A percentile compares a stretch with the other conserved stretches of the same genome.
These are phyloP conservation scores for Murraya paniculata DNA, from an alignment of 345 rosid species.

Conservation along the genomic window DNA sequence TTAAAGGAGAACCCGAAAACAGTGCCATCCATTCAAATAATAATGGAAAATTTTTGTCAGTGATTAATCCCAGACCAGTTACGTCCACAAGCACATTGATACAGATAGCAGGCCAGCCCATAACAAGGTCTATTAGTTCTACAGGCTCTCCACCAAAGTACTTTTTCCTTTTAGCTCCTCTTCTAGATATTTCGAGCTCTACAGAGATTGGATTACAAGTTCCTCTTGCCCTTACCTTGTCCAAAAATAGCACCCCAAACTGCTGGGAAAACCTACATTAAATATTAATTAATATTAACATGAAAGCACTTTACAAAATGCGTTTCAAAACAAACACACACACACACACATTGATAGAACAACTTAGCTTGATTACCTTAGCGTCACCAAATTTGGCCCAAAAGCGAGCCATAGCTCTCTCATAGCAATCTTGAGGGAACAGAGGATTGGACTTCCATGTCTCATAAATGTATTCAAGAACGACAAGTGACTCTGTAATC, in stretches of 20 bases:
- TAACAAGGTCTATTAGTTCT: constrained; percentile 32
- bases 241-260: constrained; percentile 12
- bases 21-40: too few relatives aligned
- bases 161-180: constrained; percentile 35
- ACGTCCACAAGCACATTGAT: constrained; percentile 17
- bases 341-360: too few relatives aligned
- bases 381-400: constrained; percentile 31
- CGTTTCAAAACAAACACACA: too few relatives aligned
- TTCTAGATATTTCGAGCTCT: constrained; percentile 27
- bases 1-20: too few relatives aligned
- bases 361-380: constrained; percentile 13
- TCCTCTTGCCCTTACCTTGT: constrained; percentile 27
- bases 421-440: constrained; percentile 24
- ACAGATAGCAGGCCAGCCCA: constrained; percentile 33
- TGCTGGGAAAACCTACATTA: constrained; percentile 19
- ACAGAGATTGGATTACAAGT: neutral
- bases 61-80: neutral
- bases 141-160: constrained; percentile 36
- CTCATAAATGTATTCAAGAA: constrained; percentile 34
- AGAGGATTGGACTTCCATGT: constrained; percentile 29
- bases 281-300: neutral
- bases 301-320: too few relatives aligned
- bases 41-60: constrained; percentile 24
- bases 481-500: constrained; percentile 25
- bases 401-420: constrained; percentile 26